Evolutionary conservation across 2,329 filamentous ascomycete genomes (phyloP).

Genomic region (Leptoxyphium fumago): DNA sequence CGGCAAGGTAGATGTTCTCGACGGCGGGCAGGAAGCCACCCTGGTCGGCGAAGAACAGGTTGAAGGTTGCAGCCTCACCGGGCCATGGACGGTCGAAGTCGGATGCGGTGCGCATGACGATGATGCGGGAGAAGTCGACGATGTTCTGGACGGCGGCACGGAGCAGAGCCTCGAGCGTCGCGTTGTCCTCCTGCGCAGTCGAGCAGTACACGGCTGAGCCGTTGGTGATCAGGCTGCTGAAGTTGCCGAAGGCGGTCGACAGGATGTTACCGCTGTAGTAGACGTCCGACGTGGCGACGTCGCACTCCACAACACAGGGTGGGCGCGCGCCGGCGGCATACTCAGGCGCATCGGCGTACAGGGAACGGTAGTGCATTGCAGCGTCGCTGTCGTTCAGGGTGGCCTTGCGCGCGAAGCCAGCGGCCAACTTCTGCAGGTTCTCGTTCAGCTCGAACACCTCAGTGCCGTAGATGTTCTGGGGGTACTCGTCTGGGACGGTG

Average conservation of each 20-base stretch:
- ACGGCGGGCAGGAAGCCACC: slow-evolving; percentile 50
- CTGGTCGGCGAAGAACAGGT: slow-evolving; percentile 45
- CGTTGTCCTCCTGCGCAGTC: slow-evolving; percentile 60
- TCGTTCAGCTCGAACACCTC: slow-evolving; percentile 29
- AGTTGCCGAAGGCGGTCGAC: slow-evolving; percentile 50
- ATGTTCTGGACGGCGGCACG: slow-evolving; percentile 41
- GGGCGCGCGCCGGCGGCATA: slow-evolving; percentile 29
- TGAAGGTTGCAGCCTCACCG: slow-evolving; percentile 39
- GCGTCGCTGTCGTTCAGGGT: slow-evolving; percentile 23
- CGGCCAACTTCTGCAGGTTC: slow-evolving; percentile 21
- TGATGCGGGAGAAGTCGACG: slow-evolving; percentile 51
- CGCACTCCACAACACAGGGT: slow-evolving; percentile 48
- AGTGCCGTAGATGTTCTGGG: slow-evolving; percentile 24
- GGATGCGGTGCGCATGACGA: slow-evolving; percentile 53
- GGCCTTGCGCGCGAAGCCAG: slow-evolving; percentile 20
- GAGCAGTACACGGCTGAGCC: slow-evolving; percentile 54
- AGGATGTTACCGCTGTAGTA: slow-evolving; percentile 52
- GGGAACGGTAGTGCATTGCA: slow-evolving; percentile 23
- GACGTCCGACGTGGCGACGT: slow-evolving; percentile 55
- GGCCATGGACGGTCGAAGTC: slow-evolving; percentile 58
- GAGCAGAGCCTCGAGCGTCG: slow-evolving; percentile 49
- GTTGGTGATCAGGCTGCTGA: slow-evolving; percentile 49
- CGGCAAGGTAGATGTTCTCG: slow-evolving; percentile 51
- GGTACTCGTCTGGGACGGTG: slow-evolving; percentile 32
- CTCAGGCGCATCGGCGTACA: slow-evolving; percentile 16